Conservation (phyloP, 345 rosid species). For the Eucalyptus decipiens region DNA sequence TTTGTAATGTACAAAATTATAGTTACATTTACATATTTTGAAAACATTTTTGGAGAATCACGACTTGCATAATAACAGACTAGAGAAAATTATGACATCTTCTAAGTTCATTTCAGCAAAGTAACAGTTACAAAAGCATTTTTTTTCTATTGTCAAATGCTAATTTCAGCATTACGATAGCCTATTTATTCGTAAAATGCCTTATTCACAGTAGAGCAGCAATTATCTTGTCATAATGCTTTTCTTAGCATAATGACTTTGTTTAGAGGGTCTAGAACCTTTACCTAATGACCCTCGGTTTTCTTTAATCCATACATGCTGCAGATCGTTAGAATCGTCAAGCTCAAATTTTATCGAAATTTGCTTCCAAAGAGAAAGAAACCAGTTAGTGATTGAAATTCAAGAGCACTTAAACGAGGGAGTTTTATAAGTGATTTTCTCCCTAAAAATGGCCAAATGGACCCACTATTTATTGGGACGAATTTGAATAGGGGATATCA, state of each 20-base stretch:
- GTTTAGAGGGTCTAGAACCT: not conserved
- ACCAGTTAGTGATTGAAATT: not conserved
- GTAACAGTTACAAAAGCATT: not conserved
- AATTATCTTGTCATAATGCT: not conserved
- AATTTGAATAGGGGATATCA: not conserved
- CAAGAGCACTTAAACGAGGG: not conserved
- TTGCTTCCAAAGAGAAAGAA: not conserved
- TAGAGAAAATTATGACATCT: not conserved
- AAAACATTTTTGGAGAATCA: not conserved
- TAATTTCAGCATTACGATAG: not conserved
- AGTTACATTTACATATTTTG: not conserved
- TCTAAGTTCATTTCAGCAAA: not conserved
- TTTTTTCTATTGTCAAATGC: not conserved
- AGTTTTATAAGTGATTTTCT: not conserved
- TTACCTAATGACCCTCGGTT: not conserved
- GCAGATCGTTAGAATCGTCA: not conserved
- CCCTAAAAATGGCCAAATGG: not conserved
- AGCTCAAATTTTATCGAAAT: not conserved
- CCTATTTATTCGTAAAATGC: not conserved
- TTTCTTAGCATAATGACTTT: not conserved
- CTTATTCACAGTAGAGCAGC: not conserved
- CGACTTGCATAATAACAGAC: not conserved
- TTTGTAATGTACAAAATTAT: not conserved
- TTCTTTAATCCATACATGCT: not conserved
- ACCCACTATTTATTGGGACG: not conserved